Conservation (phyloP, 2,329 filamentous ascomycete genomes). For the Ceratocystis eucalypticola region DNA sequence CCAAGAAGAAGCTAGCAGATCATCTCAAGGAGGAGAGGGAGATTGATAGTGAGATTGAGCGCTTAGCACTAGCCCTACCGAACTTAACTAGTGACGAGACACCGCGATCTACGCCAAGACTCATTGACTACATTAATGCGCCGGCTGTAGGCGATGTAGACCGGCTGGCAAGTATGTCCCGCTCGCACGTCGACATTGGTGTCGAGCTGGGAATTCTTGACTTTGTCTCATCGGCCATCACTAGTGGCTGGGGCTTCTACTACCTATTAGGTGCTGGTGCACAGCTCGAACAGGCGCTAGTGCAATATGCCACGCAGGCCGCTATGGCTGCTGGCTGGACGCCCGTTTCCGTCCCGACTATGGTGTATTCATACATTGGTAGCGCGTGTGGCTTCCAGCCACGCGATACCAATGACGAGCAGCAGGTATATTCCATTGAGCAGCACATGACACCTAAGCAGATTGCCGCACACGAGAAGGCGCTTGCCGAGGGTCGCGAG, state of each 20-base stretch:
- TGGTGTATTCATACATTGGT: slow-evolving; percentile 86
- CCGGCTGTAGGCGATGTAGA: slow-evolving; percentile 29
- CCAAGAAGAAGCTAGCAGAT: slow-evolving; percentile 49
- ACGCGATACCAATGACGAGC: slow-evolving; percentile 76
- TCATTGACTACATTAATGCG: slow-evolving; percentile 70
- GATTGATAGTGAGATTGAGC: slow-evolving; percentile 52
- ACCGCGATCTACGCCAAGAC: slow-evolving; percentile 51
- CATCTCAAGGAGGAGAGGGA: slow-evolving; percentile 50
- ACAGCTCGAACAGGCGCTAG: slow-evolving; percentile 82
- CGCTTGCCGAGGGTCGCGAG: slow-evolving; percentile 38
- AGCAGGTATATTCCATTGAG: slow-evolving; percentile 69
- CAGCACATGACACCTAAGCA: slow-evolving; percentile 37
- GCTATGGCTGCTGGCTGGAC: slow-evolving; percentile 65
- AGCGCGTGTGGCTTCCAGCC: slow-evolving; percentile 89
- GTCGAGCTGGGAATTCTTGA: slow-evolving; percentile 78
- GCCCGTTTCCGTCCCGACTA: slow-evolving; percentile 67
- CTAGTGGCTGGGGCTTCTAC: slow-evolving; percentile 95
- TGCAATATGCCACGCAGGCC: slow-evolving; percentile 69
- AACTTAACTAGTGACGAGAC: slow-evolving; percentile 72
- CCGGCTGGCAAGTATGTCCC: slow-evolving; percentile 22
- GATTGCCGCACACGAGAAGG: slow-evolving; percentile 50
- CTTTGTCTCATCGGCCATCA: slow-evolving; percentile 66
- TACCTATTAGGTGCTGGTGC: slow-evolving; percentile 86
- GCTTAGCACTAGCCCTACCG: slow-evolving; percentile 63
- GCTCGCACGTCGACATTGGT: slow-evolving; percentile 75